These are phyloP conservation scores for Penicillium sp. DNA, from an alignment of 2,329 filamentous ascomycete species.

Conservation along the genomic window DNA sequence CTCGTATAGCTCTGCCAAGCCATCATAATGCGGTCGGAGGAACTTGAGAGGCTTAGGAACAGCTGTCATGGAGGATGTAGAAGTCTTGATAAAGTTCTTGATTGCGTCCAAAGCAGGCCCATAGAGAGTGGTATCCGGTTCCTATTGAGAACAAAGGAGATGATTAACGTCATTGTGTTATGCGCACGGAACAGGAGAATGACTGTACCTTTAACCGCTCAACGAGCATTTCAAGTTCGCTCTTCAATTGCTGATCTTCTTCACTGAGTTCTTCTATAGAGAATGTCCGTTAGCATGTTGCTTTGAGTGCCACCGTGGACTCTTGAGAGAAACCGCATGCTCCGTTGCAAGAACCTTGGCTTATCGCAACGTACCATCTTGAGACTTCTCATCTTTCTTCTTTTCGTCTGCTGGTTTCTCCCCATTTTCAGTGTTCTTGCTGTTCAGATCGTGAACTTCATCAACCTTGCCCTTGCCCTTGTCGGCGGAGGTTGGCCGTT, in stretches of 20 bases:
- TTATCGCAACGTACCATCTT: conserved; percentile 51
- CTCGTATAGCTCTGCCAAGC: conserved; percentile 82
- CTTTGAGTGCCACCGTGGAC: conserved; percentile 26
- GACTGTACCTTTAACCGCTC: conserved; percentile 78
- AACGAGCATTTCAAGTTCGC: conserved; percentile 95
- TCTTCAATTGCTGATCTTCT: conserved; percentile 97
- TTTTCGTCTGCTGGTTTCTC: conserved; percentile 71
- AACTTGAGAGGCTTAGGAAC: conserved; percentile 99
- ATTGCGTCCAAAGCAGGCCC: conserved; percentile 91
- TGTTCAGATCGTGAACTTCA: conserved; percentile 60
- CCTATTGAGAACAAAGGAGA: conserved; percentile 51
- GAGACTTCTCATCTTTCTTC: conserved; percentile 67
- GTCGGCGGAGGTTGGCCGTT: conserved; percentile 77
- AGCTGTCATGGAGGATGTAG: conserved; percentile 98
- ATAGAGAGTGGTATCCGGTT: conserved; percentile 82
- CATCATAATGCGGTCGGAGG: conserved; percentile 91
- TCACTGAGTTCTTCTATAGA: conserved; percentile 86
- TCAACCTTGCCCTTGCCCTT: conserved; percentile 96
- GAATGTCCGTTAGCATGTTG: conserved; percentile 26
- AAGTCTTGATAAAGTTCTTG: conserved; percentile 98
- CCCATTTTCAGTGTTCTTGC: conserved; percentile 59
- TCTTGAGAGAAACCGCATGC: conserved; percentile 11
- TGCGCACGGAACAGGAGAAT: conserved; percentile 1
- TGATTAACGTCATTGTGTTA: conserved; percentile 28
- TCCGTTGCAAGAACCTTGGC: conserved; percentile 2